Conservation (phyloP, 768 basidiomycete species). For the Rhizopogon vulgaris region DNA sequence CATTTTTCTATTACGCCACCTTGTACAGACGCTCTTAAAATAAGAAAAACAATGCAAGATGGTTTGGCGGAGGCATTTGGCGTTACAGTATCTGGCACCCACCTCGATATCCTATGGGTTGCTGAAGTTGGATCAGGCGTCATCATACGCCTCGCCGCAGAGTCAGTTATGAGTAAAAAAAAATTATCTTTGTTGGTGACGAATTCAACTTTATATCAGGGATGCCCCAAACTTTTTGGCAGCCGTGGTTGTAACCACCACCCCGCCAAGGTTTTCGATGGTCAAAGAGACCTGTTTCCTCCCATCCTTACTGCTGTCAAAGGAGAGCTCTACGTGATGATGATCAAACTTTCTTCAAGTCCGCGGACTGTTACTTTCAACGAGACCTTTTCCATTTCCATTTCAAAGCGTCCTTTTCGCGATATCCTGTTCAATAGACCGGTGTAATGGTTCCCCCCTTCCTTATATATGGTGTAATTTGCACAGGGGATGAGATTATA, state of each 20-base stretch:
- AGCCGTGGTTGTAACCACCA: slow-evolving; percentile 17
- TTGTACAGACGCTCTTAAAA: slow-evolving; percentile 31
- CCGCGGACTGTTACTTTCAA: neutral
- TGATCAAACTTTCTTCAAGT: neutral
- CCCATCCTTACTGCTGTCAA: slow-evolving; percentile 20
- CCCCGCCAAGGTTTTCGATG: slow-evolving; percentile 16
- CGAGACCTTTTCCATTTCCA: neutral
- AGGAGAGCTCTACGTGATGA: neutral
- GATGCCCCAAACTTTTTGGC: slow-evolving; percentile 19
- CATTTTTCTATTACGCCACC: neutral
- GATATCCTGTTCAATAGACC: neutral
- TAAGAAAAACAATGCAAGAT: slow-evolving; percentile 53
- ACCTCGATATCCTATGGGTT: slow-evolving; percentile 57
- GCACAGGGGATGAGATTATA: neutral
- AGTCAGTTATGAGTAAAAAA: slow-evolving; percentile 12
- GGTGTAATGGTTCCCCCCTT: neutral
- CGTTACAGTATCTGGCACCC: slow-evolving; percentile 39
- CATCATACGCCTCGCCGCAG: slow-evolving; percentile 11
- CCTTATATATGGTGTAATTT: neutral
- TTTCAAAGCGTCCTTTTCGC: neutral
- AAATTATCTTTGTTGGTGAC: neutral
- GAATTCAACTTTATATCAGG: slow-evolving; percentile 7
- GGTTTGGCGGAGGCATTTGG: slow-evolving; percentile 52
- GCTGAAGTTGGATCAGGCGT: slow-evolving; percentile 14
- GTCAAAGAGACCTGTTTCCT: slow-evolving; percentile 26